These are phyloP conservation scores for Celoporthe dispersa DNA, from an alignment of 2,329 filamentous ascomycete species.

Conservation along the genomic window DNA sequence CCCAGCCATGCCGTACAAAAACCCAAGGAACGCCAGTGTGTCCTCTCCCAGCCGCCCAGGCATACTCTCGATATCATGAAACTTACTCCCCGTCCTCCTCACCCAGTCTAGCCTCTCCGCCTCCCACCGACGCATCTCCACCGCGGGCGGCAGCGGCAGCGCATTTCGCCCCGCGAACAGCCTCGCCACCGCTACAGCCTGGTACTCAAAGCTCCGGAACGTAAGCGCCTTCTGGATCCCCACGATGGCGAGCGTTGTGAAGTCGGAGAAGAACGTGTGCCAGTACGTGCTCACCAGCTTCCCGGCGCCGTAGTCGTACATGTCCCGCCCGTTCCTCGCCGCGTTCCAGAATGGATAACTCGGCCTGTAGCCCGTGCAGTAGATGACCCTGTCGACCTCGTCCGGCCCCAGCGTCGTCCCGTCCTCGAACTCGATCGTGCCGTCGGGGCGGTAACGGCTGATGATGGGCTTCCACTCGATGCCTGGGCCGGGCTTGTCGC, in stretches of 20 bases:
- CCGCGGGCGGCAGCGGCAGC: slow-evolving; percentile 42
- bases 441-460: slow-evolving; percentile 45
- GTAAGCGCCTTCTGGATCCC: slow-evolving; percentile 57
- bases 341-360: slow-evolving; percentile 56
- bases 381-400: slow-evolving; percentile 46
- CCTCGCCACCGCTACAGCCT: slow-evolving; percentile 57
- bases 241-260: slow-evolving; percentile 53
- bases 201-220: slow-evolving; percentile 61
- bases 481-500: slow-evolving; percentile 48
- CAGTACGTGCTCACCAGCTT: slow-evolving; percentile 52
- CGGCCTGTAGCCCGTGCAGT: slow-evolving; percentile 49
- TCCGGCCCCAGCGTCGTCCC: slow-evolving; percentile 37
- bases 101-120: slow-evolving; percentile 40
- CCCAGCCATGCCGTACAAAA: slow-evolving; percentile 54
- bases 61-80: slow-evolving; percentile 59
- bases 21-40: slow-evolving; percentile 51
- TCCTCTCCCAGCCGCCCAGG: slow-evolving; percentile 44
- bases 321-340: slow-evolving; percentile 46
- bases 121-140: slow-evolving; percentile 54
- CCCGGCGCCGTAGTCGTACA: slow-evolving; percentile 55
- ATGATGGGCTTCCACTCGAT: slow-evolving; percentile 60
- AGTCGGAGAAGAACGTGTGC: slow-evolving; percentile 57
- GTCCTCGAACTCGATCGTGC: slow-evolving; percentile 49
- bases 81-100: slow-evolving; percentile 43
- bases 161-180: slow-evolving; percentile 49